phyloP scores from a whole-genome alignment of 225 moss, liverwort and hornwort species.

The Pleurozium schreberi region DNA sequence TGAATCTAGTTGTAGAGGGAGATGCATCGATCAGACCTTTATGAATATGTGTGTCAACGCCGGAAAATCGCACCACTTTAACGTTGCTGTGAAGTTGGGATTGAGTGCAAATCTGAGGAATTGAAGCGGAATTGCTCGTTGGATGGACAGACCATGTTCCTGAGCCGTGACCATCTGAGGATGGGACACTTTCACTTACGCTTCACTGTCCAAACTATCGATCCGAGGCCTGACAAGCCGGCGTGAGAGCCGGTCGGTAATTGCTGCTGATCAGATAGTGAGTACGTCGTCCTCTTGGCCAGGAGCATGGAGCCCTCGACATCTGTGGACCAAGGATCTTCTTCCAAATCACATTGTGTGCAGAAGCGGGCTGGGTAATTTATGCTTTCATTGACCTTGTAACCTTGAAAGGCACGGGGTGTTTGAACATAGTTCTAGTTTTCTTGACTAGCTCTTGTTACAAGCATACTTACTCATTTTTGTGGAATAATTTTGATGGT shows the following conservation, averaged over 20 bases:
- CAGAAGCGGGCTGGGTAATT: not conserved
- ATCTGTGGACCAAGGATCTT: no score
- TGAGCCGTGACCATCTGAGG: not conserved
- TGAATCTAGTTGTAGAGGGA: not conserved
- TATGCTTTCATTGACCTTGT: no score
- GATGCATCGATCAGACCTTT: not conserved
- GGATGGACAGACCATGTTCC: not conserved
- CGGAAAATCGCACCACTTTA: no score
- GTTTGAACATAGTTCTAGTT: no score
- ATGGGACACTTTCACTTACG: not conserved
- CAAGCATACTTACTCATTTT: no score
- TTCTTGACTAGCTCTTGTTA: no score
- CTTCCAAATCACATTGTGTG: not conserved
- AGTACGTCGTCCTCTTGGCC: no score
- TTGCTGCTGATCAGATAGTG: no score
- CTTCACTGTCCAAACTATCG: not conserved
- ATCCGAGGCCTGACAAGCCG: not conserved
- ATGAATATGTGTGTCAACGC: no score
- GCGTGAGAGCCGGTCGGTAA: fast-evolving
- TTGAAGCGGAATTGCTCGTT: not conserved
- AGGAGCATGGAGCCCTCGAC: not conserved
- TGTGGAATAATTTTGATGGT: no score
- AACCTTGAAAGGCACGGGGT: no score
- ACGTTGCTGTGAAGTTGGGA: no score
- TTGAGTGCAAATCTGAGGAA: not conserved